Evolutionary conservation across 108 stramenopile genomes (phyloP), one percentile per base, ranked within the genome.

Genomic region (Mediolabrus comicus): DNA sequence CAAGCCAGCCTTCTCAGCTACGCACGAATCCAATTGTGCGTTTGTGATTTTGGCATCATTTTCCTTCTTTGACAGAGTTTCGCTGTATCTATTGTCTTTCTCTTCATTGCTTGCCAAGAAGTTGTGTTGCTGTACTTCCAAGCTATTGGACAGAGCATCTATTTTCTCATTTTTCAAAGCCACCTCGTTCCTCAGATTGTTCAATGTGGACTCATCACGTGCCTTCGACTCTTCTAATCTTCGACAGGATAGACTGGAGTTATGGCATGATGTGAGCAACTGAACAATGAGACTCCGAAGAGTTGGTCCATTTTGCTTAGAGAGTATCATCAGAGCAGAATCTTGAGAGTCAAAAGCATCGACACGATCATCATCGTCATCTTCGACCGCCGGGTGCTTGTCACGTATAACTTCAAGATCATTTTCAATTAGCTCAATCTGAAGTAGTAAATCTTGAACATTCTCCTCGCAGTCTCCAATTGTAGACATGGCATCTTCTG

Each of bases 381-480:
- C 61, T 13, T 87, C 72, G 9, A 56, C 74, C 1, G 62, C 74
- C 0, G 87, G 80, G 60, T 85, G 51, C 55, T 75, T 72, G 4
- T 53, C 13, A 28, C 72, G 60, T 56, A 95, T 55, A 13, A 86
- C 70, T 38, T 88, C 88, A 38, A 95, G 33, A 38, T 87, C 88
- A 12, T 64, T 68, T 38, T 87, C 87, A 22, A 95, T 59, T 2
- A 95, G 66, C 65, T 95, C 94, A 8, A 91, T 62, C 65, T 86
- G 87, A 29, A 95, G 65, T 53, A 87, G 84, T 24, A 87, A 52
- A n/a, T 89, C 88, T 60, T 87, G 83, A 28, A 95, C 65, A 31
- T 59, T 83, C 43, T 87, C 81, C 53, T 78, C 61, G 2, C 57
- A 63, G 19, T 91, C 83, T 72, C 54, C 43, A 26, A 72, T 60